Base-by-base conservation (phyloP, 345 rosid genomes). In the Adansonia digitata region DNA sequence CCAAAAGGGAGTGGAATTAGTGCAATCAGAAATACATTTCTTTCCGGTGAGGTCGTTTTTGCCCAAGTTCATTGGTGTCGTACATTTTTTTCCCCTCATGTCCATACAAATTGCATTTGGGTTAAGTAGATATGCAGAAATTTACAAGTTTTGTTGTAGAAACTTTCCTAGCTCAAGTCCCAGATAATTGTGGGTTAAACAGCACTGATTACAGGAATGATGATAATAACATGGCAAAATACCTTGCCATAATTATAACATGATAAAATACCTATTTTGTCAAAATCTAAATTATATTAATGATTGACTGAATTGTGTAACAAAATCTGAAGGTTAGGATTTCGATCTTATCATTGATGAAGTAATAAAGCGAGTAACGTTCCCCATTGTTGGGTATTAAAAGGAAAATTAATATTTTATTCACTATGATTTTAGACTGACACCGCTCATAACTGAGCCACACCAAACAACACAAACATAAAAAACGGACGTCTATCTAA, bases 1-100 rank as follows among this genome's bases (percentile, higher is more conserved):
- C 69, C 40, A 67, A 45, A 13, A 68, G 66, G 71, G 73, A 76
- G 60, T 86, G 79, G 88, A 63, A 46, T 29, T 62, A 55, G 20
- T 22, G 49, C 26, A 8, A 35, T 61, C 55, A 49, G 13, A 61
- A 53, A 52, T 35, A 20, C 31, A 46, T 45, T 49, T 51, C 26
- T 56, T 72, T 74, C 17, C 62, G 69, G 34, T 43, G 2, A 46
- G 31, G n/a, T 72, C 29, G 45, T 27, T 17, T 5, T 1, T 46
- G 59, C 26, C 35, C 27, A 20, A 34, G 67, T 55, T 72, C 4
- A 51, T 34, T 39, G 29, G 9, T 62, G 65, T 48, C 66, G 70
- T 72, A 69, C 51, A 27, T 68, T 20, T 59, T 56, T 69, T 5
- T 49, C 9, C 35, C 11, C 26, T 74, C 71, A 61, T 52, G 31